A percentile compares a stretch with the other conserved stretches of the same genome.
These are phyloP conservation scores for Cryptosporidium xiaoi DNA, from an alignment of 169 alveolate species.

Conservation along the genomic window DNA sequence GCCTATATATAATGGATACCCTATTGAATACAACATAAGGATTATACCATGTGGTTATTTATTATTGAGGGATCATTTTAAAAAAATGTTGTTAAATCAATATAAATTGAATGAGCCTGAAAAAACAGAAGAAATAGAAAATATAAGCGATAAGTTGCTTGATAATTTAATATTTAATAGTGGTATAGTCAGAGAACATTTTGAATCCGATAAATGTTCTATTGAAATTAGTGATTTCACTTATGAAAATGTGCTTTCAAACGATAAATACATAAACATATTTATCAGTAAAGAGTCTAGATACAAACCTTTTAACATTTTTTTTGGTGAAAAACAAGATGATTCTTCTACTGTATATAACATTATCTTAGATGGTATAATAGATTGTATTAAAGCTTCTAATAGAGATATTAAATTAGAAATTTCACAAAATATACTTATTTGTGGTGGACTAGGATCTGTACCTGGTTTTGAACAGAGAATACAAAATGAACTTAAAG, in stretches of 20 bases:
- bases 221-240: conserved; percentile 12
- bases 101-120: conserved; percentile 33
- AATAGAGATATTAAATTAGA: conserved; percentile 46
- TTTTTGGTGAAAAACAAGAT: conserved; percentile 30
- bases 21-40: conserved; percentile 17
- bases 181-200: conserved; percentile 25
- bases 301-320: conserved; percentile 48
- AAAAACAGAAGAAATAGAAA: neutral
- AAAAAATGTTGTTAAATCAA: conserved; percentile 7
- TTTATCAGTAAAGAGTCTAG: conserved; percentile 18
- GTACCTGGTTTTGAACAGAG: conserved; percentile 60
- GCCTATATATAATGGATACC: conserved; percentile 50
- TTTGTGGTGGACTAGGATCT: conserved; percentile 57
- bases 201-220: neutral
- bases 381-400: conserved; percentile 5
- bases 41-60: conserved; percentile 27
- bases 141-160: neutral
- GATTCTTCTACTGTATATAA: neutral
- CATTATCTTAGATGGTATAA: conserved; percentile 52
- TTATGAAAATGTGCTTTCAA: conserved; percentile 18
- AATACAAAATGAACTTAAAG: conserved; percentile 13
- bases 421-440: conserved; percentile 43
- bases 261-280: conserved; percentile 15
- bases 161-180: conserved; percentile 60
- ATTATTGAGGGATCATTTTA: conserved; percentile 21